These are phyloP conservation scores for Yamadazyma endophytica DNA, from an alignment of 805 yeast genomes.

Conservation along the genomic window DNA sequence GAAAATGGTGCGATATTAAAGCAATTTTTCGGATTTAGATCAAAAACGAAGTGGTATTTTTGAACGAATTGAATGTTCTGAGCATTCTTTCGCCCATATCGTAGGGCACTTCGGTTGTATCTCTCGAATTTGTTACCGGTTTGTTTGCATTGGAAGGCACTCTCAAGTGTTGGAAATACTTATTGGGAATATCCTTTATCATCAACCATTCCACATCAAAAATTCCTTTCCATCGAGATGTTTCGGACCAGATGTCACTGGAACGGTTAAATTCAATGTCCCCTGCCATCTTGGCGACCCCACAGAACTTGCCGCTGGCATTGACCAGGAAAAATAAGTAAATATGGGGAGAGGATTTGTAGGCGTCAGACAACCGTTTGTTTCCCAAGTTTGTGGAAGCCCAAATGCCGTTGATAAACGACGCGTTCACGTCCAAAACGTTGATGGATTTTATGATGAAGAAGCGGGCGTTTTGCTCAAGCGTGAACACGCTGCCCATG, in stretches of 20 bases:
- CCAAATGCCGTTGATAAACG: slow-evolving; percentile 51
- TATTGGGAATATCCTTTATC: slow-evolving; percentile 49
- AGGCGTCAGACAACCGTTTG: slow-evolving; percentile 43
- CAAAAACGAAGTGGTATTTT: slow-evolving; percentile 9
- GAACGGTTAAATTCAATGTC: slow-evolving; percentile 30
- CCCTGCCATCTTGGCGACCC: slow-evolving; percentile 50
- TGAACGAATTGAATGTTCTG: slow-evolving; percentile 34
- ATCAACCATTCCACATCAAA: slow-evolving; percentile 53
- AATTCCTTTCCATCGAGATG: slow-evolving; percentile 47
- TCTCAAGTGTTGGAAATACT: slow-evolving; percentile 40
- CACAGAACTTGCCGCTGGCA: slow-evolving; percentile 54
- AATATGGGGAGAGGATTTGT: slow-evolving; percentile 20
- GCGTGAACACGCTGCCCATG: slow-evolving; percentile 6
- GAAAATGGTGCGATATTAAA: background rate
- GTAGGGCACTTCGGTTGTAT: slow-evolving; percentile 55
- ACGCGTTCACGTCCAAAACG: slow-evolving; percentile 45
- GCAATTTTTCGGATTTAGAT: background rate
- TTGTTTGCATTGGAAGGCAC: slow-evolving; percentile 43
- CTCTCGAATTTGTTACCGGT: slow-evolving; percentile 58
- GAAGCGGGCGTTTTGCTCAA: slow-evolving; percentile 18
- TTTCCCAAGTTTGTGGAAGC: slow-evolving; percentile 58
- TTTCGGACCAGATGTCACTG: slow-evolving; percentile 45
- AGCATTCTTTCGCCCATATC: slow-evolving; percentile 46
- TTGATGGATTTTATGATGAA: slow-evolving; percentile 56
- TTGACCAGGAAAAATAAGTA: slow-evolving; percentile 57